These are phyloP conservation scores for Aaosphaeria pasadenensis DNA, from an alignment of 2,329 filamentous ascomycete genomes.

Conservation along the genomic window DNA sequence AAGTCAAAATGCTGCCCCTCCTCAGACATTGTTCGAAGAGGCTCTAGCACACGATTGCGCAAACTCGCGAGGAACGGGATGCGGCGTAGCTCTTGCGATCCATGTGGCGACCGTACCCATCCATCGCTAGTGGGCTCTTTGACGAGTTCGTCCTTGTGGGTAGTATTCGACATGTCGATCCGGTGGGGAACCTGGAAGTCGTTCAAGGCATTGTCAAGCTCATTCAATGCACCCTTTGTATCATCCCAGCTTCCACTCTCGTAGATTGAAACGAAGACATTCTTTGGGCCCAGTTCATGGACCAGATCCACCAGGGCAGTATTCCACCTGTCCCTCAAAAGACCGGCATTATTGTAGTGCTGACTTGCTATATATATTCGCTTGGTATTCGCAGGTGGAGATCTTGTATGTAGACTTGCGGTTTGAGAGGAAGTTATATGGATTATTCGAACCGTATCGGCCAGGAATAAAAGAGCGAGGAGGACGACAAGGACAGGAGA, in stretches of 20 bases:
- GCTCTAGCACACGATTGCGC: slow-evolving; percentile 62
- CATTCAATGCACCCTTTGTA: slow-evolving; percentile 59
- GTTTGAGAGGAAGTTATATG: too few species aligned
- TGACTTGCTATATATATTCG: slow-evolving; percentile 66
- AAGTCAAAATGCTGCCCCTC: slow-evolving; percentile 55
- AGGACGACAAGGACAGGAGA: slow-evolving; percentile 15
- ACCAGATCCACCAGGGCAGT: slow-evolving; percentile 57
- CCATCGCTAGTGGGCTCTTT: slow-evolving; percentile 38
- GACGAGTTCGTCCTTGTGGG: slow-evolving; percentile 40
- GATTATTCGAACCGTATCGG: slow-evolving; percentile 18
- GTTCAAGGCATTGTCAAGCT: slow-evolving; percentile 56
- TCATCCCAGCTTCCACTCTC: slow-evolving; percentile 70
- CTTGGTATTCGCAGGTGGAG: slow-evolving; percentile 16
- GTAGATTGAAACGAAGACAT: slow-evolving; percentile 65
- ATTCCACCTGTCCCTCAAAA: slow-evolving; percentile 63
- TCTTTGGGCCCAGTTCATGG: slow-evolving; percentile 56
- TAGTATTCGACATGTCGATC: slow-evolving; percentile 57
- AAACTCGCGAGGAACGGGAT: slow-evolving; percentile 67
- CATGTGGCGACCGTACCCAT: slow-evolving; percentile 59
- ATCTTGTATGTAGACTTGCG: too few species aligned
- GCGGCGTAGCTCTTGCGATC: slow-evolving; percentile 54
- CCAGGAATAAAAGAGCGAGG: slow-evolving; percentile 15
- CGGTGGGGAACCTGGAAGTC: slow-evolving; percentile 52
- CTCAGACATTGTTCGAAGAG: slow-evolving; percentile 51
- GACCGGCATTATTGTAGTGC: slow-evolving; percentile 64